Conservation (phyloP, 768 basidiomycete genomes). For the Lentinula edodes region DNA sequence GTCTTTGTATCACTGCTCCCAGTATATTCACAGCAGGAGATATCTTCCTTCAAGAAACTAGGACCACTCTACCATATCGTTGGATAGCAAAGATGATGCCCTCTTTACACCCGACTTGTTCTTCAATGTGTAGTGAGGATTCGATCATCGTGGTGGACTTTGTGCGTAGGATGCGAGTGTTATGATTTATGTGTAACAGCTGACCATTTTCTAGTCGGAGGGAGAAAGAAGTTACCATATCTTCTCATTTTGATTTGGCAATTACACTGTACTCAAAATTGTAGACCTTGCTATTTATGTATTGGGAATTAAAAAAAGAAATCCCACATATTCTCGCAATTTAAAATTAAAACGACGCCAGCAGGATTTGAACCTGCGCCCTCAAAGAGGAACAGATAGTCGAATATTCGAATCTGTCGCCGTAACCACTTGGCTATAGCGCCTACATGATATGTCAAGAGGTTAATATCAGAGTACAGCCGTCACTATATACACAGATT, state of each 20-base stretch:
- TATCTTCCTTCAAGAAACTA: slow-evolving; percentile 35
- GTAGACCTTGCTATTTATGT: background rate
- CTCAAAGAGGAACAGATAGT: slow-evolving; percentile 1
- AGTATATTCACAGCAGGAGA: slow-evolving; percentile 18
- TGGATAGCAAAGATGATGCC: slow-evolving; percentile 23
- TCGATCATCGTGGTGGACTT: slow-evolving; percentile 45
- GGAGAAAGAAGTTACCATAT: background rate
- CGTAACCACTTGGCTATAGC: slow-evolving; percentile 80
- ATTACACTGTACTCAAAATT: too few species aligned
- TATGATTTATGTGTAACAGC: background rate
- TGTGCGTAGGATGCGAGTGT: background rate
- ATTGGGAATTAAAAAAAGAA: too few species aligned
- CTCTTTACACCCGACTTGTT: slow-evolving; percentile 16
- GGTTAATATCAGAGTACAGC: too few species aligned
- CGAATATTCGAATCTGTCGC: slow-evolving; percentile 44
- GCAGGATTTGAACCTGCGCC: background rate
- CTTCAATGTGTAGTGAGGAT: slow-evolving; percentile 55
- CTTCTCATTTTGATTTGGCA: background rate
- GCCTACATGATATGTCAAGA: too few species aligned
- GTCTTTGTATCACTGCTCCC: slow-evolving; percentile 16
- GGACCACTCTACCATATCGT: slow-evolving; percentile 43
- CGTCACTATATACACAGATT: too few species aligned
- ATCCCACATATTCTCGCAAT: too few species aligned
- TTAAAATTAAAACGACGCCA: background rate
- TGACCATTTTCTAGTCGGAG: background rate